Percentiles rank a stretch among this genome's conserved stretches.
These are phyloP conservation scores for Emericellopsis cladophorae DNA, from an alignment of 2,329 filamentous ascomycete species.

Conservation along the genomic window DNA sequence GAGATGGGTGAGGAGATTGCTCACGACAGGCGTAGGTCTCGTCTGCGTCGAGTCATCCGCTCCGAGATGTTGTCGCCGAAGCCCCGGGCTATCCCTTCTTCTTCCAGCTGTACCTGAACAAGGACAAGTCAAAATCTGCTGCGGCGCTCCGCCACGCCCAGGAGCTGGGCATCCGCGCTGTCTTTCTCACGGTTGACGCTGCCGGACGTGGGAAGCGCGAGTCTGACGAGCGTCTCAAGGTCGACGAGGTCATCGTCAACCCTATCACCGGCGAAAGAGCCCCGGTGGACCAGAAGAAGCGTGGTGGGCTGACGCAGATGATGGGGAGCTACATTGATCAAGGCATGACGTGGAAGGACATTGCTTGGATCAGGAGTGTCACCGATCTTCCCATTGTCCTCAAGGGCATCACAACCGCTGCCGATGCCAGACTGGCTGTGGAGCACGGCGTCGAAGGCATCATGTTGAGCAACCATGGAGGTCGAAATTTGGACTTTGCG, in stretches of 20 bases:
- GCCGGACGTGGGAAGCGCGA: conserved; percentile 6
- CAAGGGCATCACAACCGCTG: conserved; percentile 15
- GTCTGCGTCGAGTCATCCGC: conserved; percentile 1
- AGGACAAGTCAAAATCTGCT: neutral
- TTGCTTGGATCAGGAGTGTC: conserved; percentile 42
- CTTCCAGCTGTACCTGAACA: conserved; percentile 3
- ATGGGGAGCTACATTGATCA: conserved; percentile 44
- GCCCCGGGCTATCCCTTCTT: conserved; percentile 1
- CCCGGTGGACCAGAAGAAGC: conserved; percentile 27
- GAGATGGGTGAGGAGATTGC: neutral
- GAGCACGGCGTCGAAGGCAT: conserved; percentile 53
- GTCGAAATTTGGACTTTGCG: conserved; percentile 35
- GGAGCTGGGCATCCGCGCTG: neutral
- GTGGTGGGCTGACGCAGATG: conserved; percentile 39
- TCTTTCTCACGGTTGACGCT: conserved; percentile 3
- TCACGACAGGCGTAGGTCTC: neutral
- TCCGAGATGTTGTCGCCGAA: neutral
- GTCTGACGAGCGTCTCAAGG: conserved; percentile 6
- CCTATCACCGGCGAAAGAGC: neutral
- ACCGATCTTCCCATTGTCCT: conserved; percentile 27
- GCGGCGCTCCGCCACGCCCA: neutral
- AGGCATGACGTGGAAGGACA: conserved; percentile 46
- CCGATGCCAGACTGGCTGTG: conserved; percentile 27
- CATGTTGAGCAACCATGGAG: conserved; percentile 59
- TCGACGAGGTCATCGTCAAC: neutral